Percentiles rank a stretch among this genome's conserved stretches.
Conservation (phyloP, 2,329 filamentous ascomycete species). For the Claviceps purpurea region DNA sequence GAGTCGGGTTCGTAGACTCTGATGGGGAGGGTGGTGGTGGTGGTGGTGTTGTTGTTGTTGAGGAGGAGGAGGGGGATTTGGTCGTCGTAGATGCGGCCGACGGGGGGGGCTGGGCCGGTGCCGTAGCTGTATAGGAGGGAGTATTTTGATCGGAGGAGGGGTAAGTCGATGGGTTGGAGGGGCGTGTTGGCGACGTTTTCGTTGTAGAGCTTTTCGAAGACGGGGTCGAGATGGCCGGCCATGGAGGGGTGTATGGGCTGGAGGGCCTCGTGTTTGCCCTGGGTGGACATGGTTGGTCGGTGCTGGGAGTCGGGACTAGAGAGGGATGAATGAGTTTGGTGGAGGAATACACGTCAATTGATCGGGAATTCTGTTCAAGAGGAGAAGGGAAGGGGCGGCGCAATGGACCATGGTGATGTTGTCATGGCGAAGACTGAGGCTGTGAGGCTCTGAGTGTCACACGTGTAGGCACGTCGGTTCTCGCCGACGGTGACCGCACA, state of each 20-base stretch:
- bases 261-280: conserved; percentile 24
- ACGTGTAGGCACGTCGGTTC: no score
- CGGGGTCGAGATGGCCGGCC: conserved; percentile 30
- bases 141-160: conserved; percentile 25
- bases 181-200: conserved; percentile 28
- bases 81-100: conserved; percentile 25
- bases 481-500: no score
- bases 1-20: conserved; percentile 30
- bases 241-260: conserved; percentile 35
- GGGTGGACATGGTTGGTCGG: neutral
- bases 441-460: no score
- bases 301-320: no score
- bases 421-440: no score
- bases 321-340: no score
- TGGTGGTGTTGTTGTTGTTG: conserved; percentile 14
- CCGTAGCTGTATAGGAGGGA: conserved; percentile 31
- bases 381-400: no score
- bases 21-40: conserved; percentile 13
- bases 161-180: conserved; percentile 25
- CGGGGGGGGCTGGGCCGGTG: conserved; percentile 27
- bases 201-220: conserved; percentile 35
- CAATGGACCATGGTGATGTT: no score
- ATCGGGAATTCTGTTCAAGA: no score
- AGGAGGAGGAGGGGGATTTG: conserved; percentile 17
- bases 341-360: no score